Conservation (phyloP, 495 filamentous ascomycete genomes). For the Penicillium argentinense region DNA sequence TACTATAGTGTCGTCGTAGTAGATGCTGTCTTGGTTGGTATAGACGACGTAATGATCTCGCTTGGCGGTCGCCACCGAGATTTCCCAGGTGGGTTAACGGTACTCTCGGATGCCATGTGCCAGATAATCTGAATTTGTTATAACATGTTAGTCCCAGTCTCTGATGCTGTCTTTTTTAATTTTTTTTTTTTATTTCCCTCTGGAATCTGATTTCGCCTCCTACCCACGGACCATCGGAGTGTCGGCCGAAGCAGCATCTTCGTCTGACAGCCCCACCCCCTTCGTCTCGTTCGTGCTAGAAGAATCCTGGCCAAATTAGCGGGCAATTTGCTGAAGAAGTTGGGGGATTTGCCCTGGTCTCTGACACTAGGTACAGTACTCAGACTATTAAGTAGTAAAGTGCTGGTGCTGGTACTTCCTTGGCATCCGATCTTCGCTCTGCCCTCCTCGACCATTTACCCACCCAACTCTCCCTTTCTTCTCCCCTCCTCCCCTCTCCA, state of each 20-base stretch:
- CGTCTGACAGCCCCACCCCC: conserved; percentile 8
- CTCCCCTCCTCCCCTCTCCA: conserved; percentile 8
- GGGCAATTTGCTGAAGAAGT: too few relatives aligned
- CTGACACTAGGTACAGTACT: too few relatives aligned
- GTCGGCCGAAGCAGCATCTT: conserved; percentile 1
- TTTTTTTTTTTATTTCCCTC: neutral
- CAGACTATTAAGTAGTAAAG: neutral
- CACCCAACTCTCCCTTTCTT: conserved; percentile 24
- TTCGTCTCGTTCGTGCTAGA: neutral
- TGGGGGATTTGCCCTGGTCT: too few relatives aligned
- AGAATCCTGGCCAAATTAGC: too few relatives aligned
- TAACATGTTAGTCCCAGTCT: neutral
- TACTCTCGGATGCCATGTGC: too few relatives aligned
- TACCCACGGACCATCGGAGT: conserved; percentile 4
- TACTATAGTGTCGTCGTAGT: too few relatives aligned
- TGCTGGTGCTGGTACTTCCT: conserved; percentile 5
- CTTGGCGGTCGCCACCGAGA: too few relatives aligned
- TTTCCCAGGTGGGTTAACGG: too few relatives aligned
- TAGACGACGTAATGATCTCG: too few relatives aligned
- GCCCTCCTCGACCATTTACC: conserved; percentile 12
- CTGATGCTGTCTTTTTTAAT: neutral
- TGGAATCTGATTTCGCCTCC: conserved; percentile 5
- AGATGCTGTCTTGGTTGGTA: too few relatives aligned
- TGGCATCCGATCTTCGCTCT: conserved; percentile 26
- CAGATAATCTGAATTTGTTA: too few relatives aligned